Evolutionary conservation across 2,329 filamentous ascomycete species (phyloP), one percentile per base, ranked within the genome.

Genomic region (Paecilomyces variotii): DNA sequence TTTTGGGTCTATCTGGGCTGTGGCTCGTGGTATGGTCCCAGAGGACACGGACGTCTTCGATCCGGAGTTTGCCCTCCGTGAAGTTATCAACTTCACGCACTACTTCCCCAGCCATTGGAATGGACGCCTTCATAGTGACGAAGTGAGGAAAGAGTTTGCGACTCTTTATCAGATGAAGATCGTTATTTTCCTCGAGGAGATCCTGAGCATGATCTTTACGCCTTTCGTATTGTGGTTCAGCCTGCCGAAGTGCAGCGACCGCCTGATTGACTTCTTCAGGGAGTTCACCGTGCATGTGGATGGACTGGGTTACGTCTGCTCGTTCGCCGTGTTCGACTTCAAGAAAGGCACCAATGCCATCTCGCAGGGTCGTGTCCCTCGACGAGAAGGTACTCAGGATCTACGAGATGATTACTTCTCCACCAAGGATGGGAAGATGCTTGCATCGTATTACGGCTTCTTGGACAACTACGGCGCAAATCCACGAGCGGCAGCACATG

Each of bases 271-370:
- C 75, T 99, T 99, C 75, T 97, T 99, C 79, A 87, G 94, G 45
- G 94, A 99, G 71, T 97, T 97, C 66, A 97, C 94, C 0, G 87
- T 99, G 25, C 92, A 99, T 66, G 93, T 99, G 14, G 94, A 99
- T 69, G 94, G 94, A 0, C 82, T 99, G 35, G 94, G 94, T 25
- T 93, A 97, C 64, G 91, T 97, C 10, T 99, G 94, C 74, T 97
- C 93, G 0, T 97, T 97, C 76, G 94, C 94, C 2, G 91, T 96
- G 35, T 99, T 99, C 68, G 90, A 97, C 63, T 97, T 97, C 77
- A 92, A 96, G 73, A 93, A 91, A 71, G 89, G 87, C 26, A 80
- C 87, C 25, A 81, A 84, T 54, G 81, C 81, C 63, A 75, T 77
- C 49, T 73, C 75, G n/a, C 76, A 76, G 64, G 74, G 75, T 59